Percentiles rank a stretch among this genome's conserved stretches.
Evolutionary conservation across 441 rosid genomes (phyloP).

Genomic region (Populus tomentosa): DNA sequence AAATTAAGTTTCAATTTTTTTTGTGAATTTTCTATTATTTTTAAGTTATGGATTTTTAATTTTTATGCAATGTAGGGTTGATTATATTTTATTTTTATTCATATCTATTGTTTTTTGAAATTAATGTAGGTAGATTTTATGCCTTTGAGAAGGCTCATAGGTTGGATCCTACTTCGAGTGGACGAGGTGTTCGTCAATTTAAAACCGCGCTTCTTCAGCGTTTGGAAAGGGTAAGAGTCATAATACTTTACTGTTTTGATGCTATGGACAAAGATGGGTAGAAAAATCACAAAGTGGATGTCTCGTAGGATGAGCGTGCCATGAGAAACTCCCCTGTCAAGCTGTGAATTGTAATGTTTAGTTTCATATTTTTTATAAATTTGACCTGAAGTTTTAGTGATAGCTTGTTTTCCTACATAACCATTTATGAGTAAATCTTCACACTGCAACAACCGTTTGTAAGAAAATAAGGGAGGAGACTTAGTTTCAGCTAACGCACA

Average conservation of each 20-base stretch:
- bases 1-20: too few relatives aligned
- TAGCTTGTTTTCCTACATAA: background rate
- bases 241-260: background rate
- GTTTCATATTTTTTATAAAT: background rate
- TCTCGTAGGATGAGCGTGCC: background rate
- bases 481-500: background rate
- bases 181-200: slow-evolving; percentile 55
- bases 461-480: background rate
- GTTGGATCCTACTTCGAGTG: slow-evolving; percentile 94
- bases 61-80: background rate
- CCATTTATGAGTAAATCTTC: background rate
- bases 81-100: background rate
- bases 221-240: slow-evolving; percentile 74
- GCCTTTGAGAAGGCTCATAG: slow-evolving; percentile 97
- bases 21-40: background rate
- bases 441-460: background rate
- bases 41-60: too few relatives aligned
- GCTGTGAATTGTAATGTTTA: background rate
- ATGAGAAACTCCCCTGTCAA: background rate
- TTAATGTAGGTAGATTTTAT: slow-evolving; percentile 81
- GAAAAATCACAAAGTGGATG: background rate
- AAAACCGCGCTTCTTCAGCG: slow-evolving; percentile 81
- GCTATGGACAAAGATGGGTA: background rate
- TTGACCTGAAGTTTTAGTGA: background rate
- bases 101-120: background rate